A percentile compares a stretch with the other conserved stretches of the same genome.
phyloP scores from a whole-genome alignment of 495 filamentous ascomycete species.

The Penicillium malachiteum region DNA sequence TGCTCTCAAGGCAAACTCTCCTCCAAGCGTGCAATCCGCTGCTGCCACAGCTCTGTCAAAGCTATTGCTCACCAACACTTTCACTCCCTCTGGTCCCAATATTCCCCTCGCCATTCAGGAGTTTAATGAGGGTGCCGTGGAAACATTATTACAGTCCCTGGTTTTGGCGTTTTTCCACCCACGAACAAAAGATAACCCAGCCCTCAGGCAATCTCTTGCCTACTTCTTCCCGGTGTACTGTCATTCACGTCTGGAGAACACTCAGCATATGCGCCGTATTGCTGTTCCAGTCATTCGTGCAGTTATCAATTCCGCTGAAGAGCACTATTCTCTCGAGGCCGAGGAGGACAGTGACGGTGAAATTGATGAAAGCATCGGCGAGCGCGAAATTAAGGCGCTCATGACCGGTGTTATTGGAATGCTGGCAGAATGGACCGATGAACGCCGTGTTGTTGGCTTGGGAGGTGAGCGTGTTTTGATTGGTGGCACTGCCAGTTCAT shows the following conservation, averaged over 20 bases:
- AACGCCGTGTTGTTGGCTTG: conserved; percentile 76
- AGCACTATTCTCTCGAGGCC: conserved; percentile 51
- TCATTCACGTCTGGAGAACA: conserved; percentile 76
- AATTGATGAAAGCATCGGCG: conserved; percentile 68
- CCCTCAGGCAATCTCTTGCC: conserved; percentile 82
- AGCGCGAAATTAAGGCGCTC: conserved; percentile 78
- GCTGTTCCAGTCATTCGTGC: conserved; percentile 68
- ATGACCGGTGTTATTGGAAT: conserved; percentile 73
- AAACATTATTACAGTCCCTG: conserved; percentile 77
- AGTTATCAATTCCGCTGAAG: conserved; percentile 50
- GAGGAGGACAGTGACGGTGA: conserved; percentile 51
- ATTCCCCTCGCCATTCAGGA: conserved; percentile 49
- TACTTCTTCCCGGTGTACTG: conserved; percentile 98
- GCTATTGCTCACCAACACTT: conserved; percentile 67
- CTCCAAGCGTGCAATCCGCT: conserved; percentile 74
- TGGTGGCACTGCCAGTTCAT: conserved; percentile 55
- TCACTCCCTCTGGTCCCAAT: conserved; percentile 43
- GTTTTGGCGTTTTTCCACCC: conserved; percentile 91
- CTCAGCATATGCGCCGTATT: conserved; percentile 71
- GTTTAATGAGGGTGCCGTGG: conserved; percentile 39
- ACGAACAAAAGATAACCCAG: conserved; percentile 74
- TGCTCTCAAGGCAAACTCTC: conserved; percentile 66
- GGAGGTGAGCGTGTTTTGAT: conserved; percentile 52
- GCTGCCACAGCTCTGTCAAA: conserved; percentile 82
- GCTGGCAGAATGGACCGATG: conserved; percentile 94